These are phyloP conservation scores for Lepidium africanum DNA, from an alignment of 345 rosid species.

Conservation along the genomic window DNA sequence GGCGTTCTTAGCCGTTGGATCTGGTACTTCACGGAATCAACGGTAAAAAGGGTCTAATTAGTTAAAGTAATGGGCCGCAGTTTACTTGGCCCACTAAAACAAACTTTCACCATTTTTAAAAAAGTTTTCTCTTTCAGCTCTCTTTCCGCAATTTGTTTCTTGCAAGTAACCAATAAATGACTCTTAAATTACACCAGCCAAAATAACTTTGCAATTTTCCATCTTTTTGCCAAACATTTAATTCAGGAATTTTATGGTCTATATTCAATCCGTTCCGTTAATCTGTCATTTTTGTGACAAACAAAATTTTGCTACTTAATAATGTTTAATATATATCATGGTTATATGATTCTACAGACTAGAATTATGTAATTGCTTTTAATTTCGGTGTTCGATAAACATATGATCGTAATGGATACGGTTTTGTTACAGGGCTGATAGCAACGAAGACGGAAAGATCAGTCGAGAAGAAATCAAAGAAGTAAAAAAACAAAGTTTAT, in stretches of 20 bases:
- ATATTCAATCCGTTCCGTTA: background rate
- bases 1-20: slow-evolving; percentile 27
- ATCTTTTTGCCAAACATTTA: background rate
- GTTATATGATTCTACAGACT: no score
- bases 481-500: slow-evolving; percentile 22
- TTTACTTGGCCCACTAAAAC: slow-evolving; percentile 22
- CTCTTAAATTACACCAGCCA: background rate
- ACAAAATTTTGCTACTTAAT: background rate
- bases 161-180: background rate
- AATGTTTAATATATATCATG: background rate
- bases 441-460: slow-evolving; percentile 82
- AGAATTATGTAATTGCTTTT: background rate
- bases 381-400: background rate
- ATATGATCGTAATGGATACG: background rate
- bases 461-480: slow-evolving; percentile 85
- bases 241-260: background rate
- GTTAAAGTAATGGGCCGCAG: background rate
- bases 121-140: background rate
- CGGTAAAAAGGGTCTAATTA: background rate
- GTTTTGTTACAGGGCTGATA: slow-evolving; percentile 70
- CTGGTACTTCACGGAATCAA: slow-evolving; percentile 20
- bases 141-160: slow-evolving; percentile 2
- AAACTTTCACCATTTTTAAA: background rate
- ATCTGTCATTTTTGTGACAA: background rate
- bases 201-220: background rate